Percentiles rank a stretch among this genome's conserved stretches.
Evolutionary conservation across 2,329 filamentous ascomycete species (phyloP).

Genomic region (Sclerotinia borealis): DNA sequence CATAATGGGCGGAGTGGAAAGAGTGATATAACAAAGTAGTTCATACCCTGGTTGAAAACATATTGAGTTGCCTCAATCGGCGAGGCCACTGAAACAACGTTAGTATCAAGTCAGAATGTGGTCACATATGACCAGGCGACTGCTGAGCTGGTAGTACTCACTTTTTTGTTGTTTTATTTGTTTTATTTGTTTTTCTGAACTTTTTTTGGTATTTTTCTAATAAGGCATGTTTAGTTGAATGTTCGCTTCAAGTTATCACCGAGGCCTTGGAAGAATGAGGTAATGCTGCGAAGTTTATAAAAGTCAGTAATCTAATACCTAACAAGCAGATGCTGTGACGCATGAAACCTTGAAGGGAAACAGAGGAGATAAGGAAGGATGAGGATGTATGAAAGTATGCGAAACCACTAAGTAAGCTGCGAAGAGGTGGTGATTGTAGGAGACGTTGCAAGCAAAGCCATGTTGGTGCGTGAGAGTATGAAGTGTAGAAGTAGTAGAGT

Average conservation of each 20-base stretch:
- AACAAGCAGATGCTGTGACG: no score
- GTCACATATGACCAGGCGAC: not conserved
- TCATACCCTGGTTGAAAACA: not conserved
- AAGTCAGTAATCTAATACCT: not conserved
- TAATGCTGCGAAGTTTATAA: not conserved
- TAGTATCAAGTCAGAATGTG: not conserved
- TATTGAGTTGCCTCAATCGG: not conserved
- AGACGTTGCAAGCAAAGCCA: not conserved
- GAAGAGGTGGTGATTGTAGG: not conserved
- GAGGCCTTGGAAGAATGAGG: not conserved
- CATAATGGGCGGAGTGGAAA: not conserved
- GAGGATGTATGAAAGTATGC: not conserved
- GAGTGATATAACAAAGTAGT: not conserved
- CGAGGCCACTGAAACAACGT: not conserved
- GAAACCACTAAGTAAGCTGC: not conserved
- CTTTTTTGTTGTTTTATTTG: not conserved
- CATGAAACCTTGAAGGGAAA: no score
- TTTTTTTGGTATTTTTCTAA: not conserved
- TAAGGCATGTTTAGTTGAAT: not conserved
- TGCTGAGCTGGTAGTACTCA: not conserved
- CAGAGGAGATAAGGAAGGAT: not conserved
- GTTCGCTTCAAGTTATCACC: not conserved
- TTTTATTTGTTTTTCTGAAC: rapidly evolving
- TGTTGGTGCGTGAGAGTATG: not conserved
- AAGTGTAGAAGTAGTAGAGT: not conserved